phyloP scores from a whole-genome alignment of 2,329 filamentous ascomycete genomes.

The Epicoccum nigrum region DNA sequence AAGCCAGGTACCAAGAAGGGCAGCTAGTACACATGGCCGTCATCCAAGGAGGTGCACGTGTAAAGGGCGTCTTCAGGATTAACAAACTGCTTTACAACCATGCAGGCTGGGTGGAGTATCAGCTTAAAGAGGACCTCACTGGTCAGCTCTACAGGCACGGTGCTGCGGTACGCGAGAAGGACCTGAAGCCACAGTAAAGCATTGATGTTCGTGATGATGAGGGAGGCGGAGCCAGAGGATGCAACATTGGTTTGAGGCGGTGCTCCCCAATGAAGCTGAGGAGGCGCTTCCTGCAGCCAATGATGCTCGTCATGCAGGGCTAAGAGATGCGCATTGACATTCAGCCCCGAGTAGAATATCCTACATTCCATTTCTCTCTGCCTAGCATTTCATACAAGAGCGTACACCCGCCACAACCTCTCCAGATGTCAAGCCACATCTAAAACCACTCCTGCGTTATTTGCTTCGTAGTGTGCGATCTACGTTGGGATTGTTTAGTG shows the following conservation, averaged over 20 bases:
- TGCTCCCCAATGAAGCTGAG: slow-evolving; percentile 15
- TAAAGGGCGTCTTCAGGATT: slow-evolving; percentile 34
- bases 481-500: neutral
- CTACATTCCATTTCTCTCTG: neutral
- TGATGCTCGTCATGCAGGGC: slow-evolving; percentile 25
- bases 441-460: slow-evolving; percentile 1
- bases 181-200: slow-evolving; percentile 20
- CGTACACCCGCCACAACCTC: slow-evolving; percentile 2
- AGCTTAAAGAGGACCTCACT: slow-evolving; percentile 26
- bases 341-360: neutral
- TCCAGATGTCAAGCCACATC: slow-evolving; percentile 8
- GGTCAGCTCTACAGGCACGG: slow-evolving; percentile 28
- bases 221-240: neutral
- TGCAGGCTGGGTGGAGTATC: slow-evolving; percentile 37
- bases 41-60: slow-evolving; percentile 22
- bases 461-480: neutral
- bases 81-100: slow-evolving; percentile 17
- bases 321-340: neutral
- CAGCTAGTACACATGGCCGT: slow-evolving; percentile 38
- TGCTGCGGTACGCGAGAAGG: slow-evolving; percentile 39
- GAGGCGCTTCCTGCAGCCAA: slow-evolving; percentile 9
- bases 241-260: slow-evolving; percentile 21
- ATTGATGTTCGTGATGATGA: neutral
- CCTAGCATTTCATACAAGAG: neutral
- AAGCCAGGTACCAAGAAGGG: slow-evolving; percentile 28